Conservation (phyloP, 768 basidiomycete species). For the Sarcodon aspratus region DNA sequence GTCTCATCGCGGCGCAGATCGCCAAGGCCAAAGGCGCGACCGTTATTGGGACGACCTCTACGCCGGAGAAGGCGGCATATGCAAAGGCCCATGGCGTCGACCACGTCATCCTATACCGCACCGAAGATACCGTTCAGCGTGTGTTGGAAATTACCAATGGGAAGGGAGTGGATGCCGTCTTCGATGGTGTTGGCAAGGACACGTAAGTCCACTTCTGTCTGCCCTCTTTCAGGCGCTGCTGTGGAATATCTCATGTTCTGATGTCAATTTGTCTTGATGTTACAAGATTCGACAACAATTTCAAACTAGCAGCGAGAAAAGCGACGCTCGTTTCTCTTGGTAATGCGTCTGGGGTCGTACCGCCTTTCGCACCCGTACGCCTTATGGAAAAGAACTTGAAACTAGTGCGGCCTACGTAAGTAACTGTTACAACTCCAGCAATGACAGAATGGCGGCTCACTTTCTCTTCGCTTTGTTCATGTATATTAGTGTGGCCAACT, state of each 20-base stretch:
- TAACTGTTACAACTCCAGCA: constrained; percentile 6
- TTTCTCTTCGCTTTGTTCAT: constrained; percentile 3
- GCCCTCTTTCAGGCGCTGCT: background rate
- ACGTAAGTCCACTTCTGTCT: constrained; percentile 42
- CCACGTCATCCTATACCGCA: constrained; percentile 72
- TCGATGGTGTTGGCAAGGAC: constrained; percentile 92
- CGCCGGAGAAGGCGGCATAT: constrained; percentile 65
- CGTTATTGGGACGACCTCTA: constrained; percentile 91
- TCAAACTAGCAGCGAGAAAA: constrained; percentile 73
- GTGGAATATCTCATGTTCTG: background rate
- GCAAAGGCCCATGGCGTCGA: constrained; percentile 73
- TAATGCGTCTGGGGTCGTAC: constrained; percentile 82
- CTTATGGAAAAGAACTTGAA: constrained; percentile 78
- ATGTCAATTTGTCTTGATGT: background rate
- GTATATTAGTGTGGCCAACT: constrained; percentile 50
- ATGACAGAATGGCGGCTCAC: background rate
- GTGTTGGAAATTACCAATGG: constrained; percentile 70
- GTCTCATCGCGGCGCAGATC: constrained; percentile 52
- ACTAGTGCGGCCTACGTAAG: constrained; percentile 65
- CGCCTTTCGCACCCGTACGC: constrained; percentile 62
- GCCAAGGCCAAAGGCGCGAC: constrained; percentile 64
- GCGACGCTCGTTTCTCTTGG: constrained; percentile 87
- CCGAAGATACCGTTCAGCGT: constrained; percentile 60
- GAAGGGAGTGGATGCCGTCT: constrained; percentile 73
- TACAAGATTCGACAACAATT: constrained; percentile 62